Base-by-base conservation (phyloP, 1,284 basidiomycete genomes). In the Tilletia indica region DNA sequence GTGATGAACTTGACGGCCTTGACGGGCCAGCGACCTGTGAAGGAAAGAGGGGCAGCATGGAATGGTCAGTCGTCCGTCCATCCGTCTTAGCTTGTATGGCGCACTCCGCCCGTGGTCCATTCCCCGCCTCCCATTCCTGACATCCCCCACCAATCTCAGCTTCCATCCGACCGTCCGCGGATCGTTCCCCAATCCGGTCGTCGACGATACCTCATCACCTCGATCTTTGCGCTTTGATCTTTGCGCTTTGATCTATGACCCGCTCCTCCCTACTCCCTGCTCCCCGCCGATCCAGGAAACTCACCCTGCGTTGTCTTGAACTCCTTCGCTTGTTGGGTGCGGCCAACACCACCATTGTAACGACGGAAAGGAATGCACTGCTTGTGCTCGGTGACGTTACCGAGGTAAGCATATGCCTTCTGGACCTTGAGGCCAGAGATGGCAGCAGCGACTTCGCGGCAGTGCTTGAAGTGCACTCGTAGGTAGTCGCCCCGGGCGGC, bases 391-490 rank as follows among this genome's bases (percentile, higher is more conserved):
- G 91, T 88, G 78, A 99, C 97, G 85, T 97, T 92, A 81, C 89
- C 89, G 80, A 99, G 92, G 89, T 97, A 98, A 77, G 90, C 86
- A 88, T 96, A 96, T 67, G 97, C 97, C 89, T 98, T 98, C 82
- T 91, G 90, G 86, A 99, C 89, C 86, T 93, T 93, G 87, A 97
- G 88, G 86, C 97, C 97, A 92, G 78, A 77, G 80, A 86, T 74
- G 69, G 85, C 84, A 68, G 85, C 85, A 45, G 85, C 85, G 71
- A 84, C 85, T 81, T 86, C 86, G 82, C 95, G 92, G 90, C 97
- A 98, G 90, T 99, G 99, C 92, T 99, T 99, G 91, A 97, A 99
- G 89, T 99, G 97, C 73, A 96, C 97, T 82, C 95, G 93, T 85
- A 98, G 90, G 89, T 98, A 97, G 88, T 95, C 92, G 83, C 95